Evolutionary conservation across 257 asterid genomes (phyloP).

Genomic region (Gardenia jasminoides): DNA sequence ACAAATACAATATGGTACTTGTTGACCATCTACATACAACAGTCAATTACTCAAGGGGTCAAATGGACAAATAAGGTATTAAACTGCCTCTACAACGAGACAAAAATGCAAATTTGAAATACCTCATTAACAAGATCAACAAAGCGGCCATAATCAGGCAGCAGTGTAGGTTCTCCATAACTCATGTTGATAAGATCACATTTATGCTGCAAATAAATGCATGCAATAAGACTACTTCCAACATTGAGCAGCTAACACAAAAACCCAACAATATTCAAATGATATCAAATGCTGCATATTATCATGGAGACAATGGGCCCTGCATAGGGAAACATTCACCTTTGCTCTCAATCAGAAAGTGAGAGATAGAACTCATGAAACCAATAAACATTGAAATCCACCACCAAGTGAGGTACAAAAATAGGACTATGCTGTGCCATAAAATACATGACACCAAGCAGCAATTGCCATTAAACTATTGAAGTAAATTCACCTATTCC

Average conservation of each 20-base stretch:
- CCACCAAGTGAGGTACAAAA: background rate
- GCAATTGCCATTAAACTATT: background rate
- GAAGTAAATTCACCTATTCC: constrained; percentile 8
- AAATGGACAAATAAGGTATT: background rate
- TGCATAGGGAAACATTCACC: background rate
- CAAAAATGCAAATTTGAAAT: constrained; percentile 14
- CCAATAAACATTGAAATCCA: background rate
- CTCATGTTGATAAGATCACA: constrained; percentile 99
- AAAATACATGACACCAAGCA: background rate
- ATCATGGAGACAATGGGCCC: background rate
- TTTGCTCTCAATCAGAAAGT: background rate
- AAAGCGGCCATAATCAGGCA: constrained; percentile 97
- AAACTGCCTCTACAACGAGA: background rate
- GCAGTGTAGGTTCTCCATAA: constrained; percentile 85
- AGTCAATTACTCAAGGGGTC: background rate
- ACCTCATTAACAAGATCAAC: constrained; percentile 97
- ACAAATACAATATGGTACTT: constrained; percentile 79
- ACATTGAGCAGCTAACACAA: constrained; percentile 11
- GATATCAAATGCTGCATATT: background rate
- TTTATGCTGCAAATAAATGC: constrained; percentile 65
- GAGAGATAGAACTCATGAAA: background rate
- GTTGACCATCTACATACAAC: constrained; percentile 66
- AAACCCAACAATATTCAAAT: background rate
- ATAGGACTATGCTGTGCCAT: background rate
- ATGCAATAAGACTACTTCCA: constrained; percentile 7